phyloP scores from a whole-genome alignment of 2,329 filamentous ascomycete species.

The Tolypocladium sp. region DNA sequence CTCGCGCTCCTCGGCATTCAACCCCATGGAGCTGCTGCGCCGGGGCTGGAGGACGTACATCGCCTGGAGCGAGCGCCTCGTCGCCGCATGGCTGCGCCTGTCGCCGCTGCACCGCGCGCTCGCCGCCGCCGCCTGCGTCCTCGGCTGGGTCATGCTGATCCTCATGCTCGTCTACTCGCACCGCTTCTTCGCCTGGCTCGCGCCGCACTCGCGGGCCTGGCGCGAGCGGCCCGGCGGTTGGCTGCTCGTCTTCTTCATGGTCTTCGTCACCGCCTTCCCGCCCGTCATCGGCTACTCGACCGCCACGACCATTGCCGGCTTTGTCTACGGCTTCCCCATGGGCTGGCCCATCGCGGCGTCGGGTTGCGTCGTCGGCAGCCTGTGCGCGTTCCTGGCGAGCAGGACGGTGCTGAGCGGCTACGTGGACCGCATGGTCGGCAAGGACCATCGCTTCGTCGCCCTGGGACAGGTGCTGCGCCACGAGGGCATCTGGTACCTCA shows the following conservation, averaged over 20 bases:
- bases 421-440: constrained; percentile 70
- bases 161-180: constrained; percentile 72
- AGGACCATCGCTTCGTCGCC: constrained; percentile 81
- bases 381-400: constrained; percentile 70
- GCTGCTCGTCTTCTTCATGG: constrained; percentile 64
- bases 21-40: constrained; percentile 21
- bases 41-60: constrained; percentile 21
- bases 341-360: constrained; percentile 79
- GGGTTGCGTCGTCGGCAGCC: constrained; percentile 70
- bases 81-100: constrained; percentile 45
- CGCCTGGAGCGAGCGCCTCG: constrained; percentile 29
- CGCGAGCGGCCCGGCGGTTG: constrained; percentile 63
- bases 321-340: constrained; percentile 45
- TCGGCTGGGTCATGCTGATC: constrained; percentile 47
- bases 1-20: constrained; percentile 15
- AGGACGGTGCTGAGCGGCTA: constrained; percentile 70
- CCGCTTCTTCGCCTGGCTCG: constrained; percentile 66
- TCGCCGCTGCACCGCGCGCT: constrained; percentile 53
- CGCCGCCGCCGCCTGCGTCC: constrained; percentile 39
- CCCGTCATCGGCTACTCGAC: constrained; percentile 83
- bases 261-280: constrained; percentile 73
- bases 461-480: constrained; percentile 80
- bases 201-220: constrained; percentile 68
- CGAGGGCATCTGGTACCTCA: constrained; percentile 80
- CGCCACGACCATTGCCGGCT: constrained; percentile 45